phyloP scores from a whole-genome alignment of 371 early-diverging fungal species.

The Mortierella sp. region DNA sequence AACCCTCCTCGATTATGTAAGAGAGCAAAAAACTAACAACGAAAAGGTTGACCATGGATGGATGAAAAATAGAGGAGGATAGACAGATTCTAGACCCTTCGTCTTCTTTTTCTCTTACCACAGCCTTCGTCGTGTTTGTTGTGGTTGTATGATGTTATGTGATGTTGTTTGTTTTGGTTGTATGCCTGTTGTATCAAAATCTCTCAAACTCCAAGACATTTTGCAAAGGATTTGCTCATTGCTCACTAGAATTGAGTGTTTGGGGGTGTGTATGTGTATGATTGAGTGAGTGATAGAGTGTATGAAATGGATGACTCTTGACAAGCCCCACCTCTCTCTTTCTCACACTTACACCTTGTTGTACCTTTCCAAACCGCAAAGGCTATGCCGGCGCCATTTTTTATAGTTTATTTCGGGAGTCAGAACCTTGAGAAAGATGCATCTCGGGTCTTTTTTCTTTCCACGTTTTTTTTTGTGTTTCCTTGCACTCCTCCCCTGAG shows the following conservation, averaged over 20 bases:
- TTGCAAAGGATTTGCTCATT: neutral
- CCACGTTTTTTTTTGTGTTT: neutral
- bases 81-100: conserved; percentile 5
- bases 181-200: neutral
- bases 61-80: neutral
- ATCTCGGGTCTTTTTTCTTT: neutral
- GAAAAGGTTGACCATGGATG: neutral
- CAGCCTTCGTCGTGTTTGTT: neutral
- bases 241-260: neutral
- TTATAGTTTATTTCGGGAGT: neutral
- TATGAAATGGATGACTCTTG: neutral
- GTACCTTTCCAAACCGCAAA: neutral
- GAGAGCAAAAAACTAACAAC: neutral
- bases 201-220: conserved; percentile 9
- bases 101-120: neutral
- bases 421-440: neutral
- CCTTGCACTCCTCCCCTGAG: neutral
- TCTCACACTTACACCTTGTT: neutral
- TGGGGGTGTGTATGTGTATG: neutral
- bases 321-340: neutral
- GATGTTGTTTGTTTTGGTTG: neutral
- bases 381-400: neutral
- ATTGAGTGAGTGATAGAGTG: neutral
- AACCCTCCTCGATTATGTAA: conserved; percentile 4
- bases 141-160: neutral